phyloP scores from a whole-genome alignment of 2,329 filamentous ascomycete genomes.

The Exophiala lecanii-corni region DNA sequence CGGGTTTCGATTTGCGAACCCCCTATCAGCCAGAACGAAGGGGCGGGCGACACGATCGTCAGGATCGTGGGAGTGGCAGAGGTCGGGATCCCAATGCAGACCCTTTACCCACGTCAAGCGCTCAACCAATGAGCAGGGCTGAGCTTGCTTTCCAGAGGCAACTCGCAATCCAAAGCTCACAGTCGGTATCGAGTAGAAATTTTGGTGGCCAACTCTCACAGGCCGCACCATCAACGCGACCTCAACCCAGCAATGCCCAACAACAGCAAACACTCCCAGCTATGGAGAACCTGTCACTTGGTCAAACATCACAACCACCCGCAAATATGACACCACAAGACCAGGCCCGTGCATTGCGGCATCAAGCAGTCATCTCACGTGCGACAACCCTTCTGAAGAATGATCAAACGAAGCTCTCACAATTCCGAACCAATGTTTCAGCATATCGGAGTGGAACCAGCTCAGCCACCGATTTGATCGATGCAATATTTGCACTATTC shows the following conservation, averaged over 20 bases:
- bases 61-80: slow-evolving; percentile 55
- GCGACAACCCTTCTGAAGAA: slow-evolving; percentile 76
- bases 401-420: slow-evolving; percentile 65
- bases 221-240: slow-evolving; percentile 44
- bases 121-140: slow-evolving; percentile 75
- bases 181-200: slow-evolving; percentile 70
- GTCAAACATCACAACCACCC: slow-evolving; percentile 42
- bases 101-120: slow-evolving; percentile 67
- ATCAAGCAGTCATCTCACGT: slow-evolving; percentile 79
- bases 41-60: slow-evolving; percentile 48
- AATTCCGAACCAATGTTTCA: slow-evolving; percentile 77
- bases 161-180: slow-evolving; percentile 83
- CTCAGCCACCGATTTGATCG: slow-evolving; percentile 71
- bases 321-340: slow-evolving; percentile 65
- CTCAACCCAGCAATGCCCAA: slow-evolving; percentile 26
- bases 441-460: slow-evolving; percentile 67
- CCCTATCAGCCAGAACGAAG: slow-evolving; percentile 62
- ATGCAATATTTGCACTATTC: slow-evolving; percentile 82
- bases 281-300: slow-evolving; percentile 51
- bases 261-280: slow-evolving; percentile 31
- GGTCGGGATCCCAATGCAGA: slow-evolving; percentile 87
- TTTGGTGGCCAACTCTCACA: slow-evolving; percentile 76
- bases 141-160: slow-evolving; percentile 89
- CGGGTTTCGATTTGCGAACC: slow-evolving; percentile 72
- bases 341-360: slow-evolving; percentile 72